phyloP scores from a whole-genome alignment of 139 green algal species.

The Marvania coccoides region DNA sequence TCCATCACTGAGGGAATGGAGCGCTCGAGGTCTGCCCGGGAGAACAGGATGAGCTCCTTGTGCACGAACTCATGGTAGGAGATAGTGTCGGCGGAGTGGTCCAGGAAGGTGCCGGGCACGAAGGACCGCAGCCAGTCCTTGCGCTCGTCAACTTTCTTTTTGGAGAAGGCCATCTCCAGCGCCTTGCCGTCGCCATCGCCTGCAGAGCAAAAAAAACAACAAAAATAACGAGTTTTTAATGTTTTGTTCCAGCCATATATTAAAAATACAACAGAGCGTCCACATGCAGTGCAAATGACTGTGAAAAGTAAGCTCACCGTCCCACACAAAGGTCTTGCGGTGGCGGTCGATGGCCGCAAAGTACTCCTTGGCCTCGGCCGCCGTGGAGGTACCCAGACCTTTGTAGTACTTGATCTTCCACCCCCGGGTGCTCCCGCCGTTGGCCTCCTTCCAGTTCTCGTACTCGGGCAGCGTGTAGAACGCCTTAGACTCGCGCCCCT shows the following conservation, averaged over 20 bases:
- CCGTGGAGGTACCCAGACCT: slow-evolving; percentile 93
- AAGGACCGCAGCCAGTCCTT: slow-evolving; percentile 89
- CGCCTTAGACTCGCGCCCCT: slow-evolving; percentile 58
- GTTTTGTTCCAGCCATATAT: neutral
- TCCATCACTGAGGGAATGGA: slow-evolving; percentile 96
- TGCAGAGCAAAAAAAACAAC: no score
- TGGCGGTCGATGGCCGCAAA: slow-evolving; percentile 80
- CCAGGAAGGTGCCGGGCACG: slow-evolving; percentile 87
- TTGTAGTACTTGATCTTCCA: slow-evolving; percentile 99
- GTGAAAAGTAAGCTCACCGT: slow-evolving; percentile 32
- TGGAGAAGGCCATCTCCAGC: slow-evolving; percentile 98
- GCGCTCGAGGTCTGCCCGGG: slow-evolving; percentile 83
- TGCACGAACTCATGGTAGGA: slow-evolving; percentile 94
- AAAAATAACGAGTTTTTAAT: neutral
- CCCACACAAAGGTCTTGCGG: slow-evolving; percentile 85
- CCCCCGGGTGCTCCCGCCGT: slow-evolving; percentile 34
- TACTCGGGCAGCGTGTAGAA: slow-evolving; percentile 99
- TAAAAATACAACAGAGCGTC: neutral
- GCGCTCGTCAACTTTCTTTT: slow-evolving; percentile 96
- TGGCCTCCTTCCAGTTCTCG: slow-evolving; percentile 84
- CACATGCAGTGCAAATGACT: neutral
- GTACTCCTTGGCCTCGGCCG: slow-evolving; percentile 93
- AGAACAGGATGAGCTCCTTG: slow-evolving; percentile 94
- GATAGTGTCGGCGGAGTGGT: slow-evolving; percentile 73
- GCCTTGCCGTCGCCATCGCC: slow-evolving; percentile 63